Evolutionary conservation across 371 early-diverging fungal genomes (phyloP), one percentile per base, ranked within the genome.

Genomic region (Hamiltosporidium magnivora): DNA sequence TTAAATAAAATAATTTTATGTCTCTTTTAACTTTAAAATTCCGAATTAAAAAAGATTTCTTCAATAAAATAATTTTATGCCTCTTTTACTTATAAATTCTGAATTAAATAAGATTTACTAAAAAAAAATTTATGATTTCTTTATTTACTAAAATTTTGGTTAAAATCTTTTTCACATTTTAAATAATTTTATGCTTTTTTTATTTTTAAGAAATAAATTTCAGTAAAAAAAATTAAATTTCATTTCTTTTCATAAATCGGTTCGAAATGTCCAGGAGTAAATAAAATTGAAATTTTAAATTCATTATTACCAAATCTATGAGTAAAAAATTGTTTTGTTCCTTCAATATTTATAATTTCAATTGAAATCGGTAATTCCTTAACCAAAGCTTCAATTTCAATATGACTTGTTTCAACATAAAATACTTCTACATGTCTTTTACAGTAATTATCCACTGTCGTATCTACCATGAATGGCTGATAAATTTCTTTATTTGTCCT

Each of bases 201-300:
- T 25, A 25, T 25, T 25, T 25, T 25, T 25, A 25, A 25, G 25
- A 25, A 25, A 25, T 25, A 25, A 25, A 25, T 25, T 25, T 25
- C 25, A 25, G 25, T 25, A 25, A 25, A 25, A 25, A 25, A 25
- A 25, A 25, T 25, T 25, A 25, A 25, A 25, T 25, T 25, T 25
- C 25, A 25, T 25, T 25, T 25, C 25, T 25, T 25, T 25, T 25
- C 25, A 25, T 25, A 25, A 25, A 25, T 25, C 25, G 70, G 64
- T 41, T 70, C 70, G 49, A 70, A 70, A 43, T 70, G 70, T 36
- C 60, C 60, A 43, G 64, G 70, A 6, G 66, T 61, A 59, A 64
- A 59, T 12, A 70, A 39, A 3, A 70, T 64, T 0, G 59, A 58
- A 43, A 70, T 53, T 0, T 8, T 4, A 6, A 61, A 25, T 0